Base-by-base conservation (phyloP, 495 filamentous ascomycete species). In the Aspergillus panamensis region DNA sequence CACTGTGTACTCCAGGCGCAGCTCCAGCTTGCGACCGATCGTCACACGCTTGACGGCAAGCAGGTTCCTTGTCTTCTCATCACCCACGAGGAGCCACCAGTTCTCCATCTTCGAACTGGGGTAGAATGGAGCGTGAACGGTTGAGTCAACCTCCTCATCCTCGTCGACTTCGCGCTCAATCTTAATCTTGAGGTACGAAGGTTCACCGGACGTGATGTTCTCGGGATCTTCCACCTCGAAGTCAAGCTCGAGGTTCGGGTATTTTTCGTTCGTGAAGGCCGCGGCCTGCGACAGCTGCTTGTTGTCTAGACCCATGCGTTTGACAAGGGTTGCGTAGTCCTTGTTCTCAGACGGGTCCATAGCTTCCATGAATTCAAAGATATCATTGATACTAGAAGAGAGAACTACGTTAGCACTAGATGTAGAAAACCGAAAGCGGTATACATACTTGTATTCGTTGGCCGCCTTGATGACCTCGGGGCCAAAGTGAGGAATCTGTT, bases 361-460 rank as follows among this genome's bases (percentile, higher is more conserved):
- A 43, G 91, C 87, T 33, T 97, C 93, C 91, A 97, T 97, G 73
- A 99, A 97, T 66, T 97, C 92, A 62, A 94, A 90, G 59, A 99
- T 89, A 67, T 97, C 92, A 53, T 88, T 89, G 75, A 97, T 88
- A 49, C 84, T 71, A 29, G 58, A 40, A 35, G 25, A 32, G 60
- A 21, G 58, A 60, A 29, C 14, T 21, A 48, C 19, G 66, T 82
- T 78, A 84, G 77, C 57, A 68, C 14, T 47, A 14, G 13, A 21
- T 51, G 35, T 39, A 42, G 21, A 3, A n/a, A 35, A 20, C 16
- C 0, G 29, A 29, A 32, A 44, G n/a, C 25, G 44, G 50, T 42
- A n/a, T 37, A 84, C 84, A 77, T 84, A 89, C 85, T 85, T 86
- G 61, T 80, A 86, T 52, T 90, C 85, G 65, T 90, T 88, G 42